Percentiles rank a stretch among this genome's conserved stretches.
These are phyloP conservation scores for Luzula sylvatica DNA, from an alignment of 176 grass and related monocot genomes.

Conservation along the genomic window DNA sequence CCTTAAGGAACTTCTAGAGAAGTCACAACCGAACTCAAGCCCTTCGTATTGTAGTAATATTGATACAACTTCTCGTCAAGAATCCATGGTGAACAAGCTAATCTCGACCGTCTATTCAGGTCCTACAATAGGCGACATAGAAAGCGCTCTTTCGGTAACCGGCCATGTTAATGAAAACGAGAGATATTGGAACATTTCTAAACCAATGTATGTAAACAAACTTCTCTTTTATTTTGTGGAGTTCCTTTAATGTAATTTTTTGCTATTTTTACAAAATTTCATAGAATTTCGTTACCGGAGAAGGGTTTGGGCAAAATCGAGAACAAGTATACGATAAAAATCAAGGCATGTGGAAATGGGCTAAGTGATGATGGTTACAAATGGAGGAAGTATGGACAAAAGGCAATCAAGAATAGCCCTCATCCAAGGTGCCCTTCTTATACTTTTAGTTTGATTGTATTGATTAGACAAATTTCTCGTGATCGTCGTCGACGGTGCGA, in stretches of 20 bases:
- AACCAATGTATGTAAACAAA: slow-evolving; percentile 33
- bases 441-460: no score
- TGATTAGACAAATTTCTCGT: no score
- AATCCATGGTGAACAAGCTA: slow-evolving; percentile 76
- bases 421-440: slow-evolving; percentile 73
- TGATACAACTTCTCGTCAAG: slow-evolving; percentile 11
- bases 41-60: background rate
- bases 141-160: slow-evolving; percentile 62
- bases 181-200: slow-evolving; percentile 15
- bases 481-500: no score
- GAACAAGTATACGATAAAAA: slow-evolving; percentile 81
- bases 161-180: slow-evolving; percentile 5
- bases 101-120: slow-evolving; percentile 89
- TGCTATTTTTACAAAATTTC: background rate
- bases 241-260: background rate
- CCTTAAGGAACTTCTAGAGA: slow-evolving; percentile 41
- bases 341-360: slow-evolving; percentile 48
- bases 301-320: slow-evolving; percentile 70
- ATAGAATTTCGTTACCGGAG: slow-evolving; percentile 57
- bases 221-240: background rate
- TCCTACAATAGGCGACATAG: slow-evolving; percentile 72
- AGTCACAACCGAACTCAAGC: slow-evolving; percentile 11
- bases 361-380: slow-evolving; percentile 84
- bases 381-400: slow-evolving; percentile 95
- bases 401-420: slow-evolving; percentile 97